phyloP scores from a whole-genome alignment of 495 filamentous ascomycete genomes.

The Neurospora discreta region DNA sequence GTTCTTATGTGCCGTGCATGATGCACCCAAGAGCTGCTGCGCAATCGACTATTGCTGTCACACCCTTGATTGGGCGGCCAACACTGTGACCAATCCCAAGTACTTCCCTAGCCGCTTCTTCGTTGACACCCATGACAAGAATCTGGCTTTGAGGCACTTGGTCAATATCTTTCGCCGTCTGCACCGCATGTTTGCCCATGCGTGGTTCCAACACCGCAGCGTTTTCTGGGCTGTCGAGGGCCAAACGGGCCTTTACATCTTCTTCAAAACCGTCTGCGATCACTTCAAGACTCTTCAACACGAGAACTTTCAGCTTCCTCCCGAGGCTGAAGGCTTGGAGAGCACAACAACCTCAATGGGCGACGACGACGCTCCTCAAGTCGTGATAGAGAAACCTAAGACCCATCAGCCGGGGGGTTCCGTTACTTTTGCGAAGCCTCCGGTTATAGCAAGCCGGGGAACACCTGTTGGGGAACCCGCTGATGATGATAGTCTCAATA shows the following conservation, averaged over 20 bases:
- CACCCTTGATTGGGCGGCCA: slow-evolving; percentile 92
- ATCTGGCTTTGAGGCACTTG: slow-evolving; percentile 65
- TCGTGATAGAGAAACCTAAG: slow-evolving; percentile 22
- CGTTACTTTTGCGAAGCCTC: slow-evolving; percentile 37
- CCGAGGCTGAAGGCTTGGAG: slow-evolving; percentile 77
- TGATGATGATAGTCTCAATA: slow-evolving; percentile 33
- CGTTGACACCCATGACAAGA: slow-evolving; percentile 49
- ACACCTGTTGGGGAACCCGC: slow-evolving; percentile 12
- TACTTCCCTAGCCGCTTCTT: slow-evolving; percentile 84
- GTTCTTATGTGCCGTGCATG: slow-evolving; percentile 95
- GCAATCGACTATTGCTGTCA: slow-evolving; percentile 99
- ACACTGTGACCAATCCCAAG: slow-evolving; percentile 79
- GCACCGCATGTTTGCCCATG: slow-evolving; percentile 95
- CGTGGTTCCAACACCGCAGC: slow-evolving; percentile 92
- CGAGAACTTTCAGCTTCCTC: slow-evolving; percentile 90
- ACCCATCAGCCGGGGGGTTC: slow-evolving; percentile 11
- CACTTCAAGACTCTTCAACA: slow-evolving; percentile 76
- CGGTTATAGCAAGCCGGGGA: slow-evolving; percentile 24
- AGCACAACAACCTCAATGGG: slow-evolving; percentile 10
- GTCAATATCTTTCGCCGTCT: slow-evolving; percentile 89
- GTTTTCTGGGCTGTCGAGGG: slow-evolving; percentile 96
- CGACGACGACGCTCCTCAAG: slow-evolving; percentile 6
- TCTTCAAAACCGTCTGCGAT: slow-evolving; percentile 96
- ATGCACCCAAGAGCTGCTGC: slow-evolving; percentile 87
- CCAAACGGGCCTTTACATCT: slow-evolving; percentile 75